Evolutionary conservation across 2,329 filamentous ascomycete species (phyloP).

Genomic region (Fusarium solani-melongenae): DNA sequence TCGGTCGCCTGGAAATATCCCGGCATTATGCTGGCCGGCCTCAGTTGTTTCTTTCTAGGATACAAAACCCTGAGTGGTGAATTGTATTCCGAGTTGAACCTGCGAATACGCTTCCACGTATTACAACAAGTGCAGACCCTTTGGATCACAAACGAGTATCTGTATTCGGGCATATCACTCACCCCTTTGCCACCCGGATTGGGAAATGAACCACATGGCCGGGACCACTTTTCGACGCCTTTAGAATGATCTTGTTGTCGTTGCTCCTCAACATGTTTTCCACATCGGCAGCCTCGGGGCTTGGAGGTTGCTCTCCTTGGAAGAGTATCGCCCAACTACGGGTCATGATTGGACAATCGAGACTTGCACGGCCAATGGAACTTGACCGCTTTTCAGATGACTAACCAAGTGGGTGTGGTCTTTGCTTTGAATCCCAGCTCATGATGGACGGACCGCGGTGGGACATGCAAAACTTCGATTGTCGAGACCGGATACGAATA

Average conservation of each 20-base stretch:
- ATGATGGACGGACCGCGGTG: not conserved
- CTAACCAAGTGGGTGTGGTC: slow-evolving; percentile 16
- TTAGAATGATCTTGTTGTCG: not conserved
- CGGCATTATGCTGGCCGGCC: not conserved
- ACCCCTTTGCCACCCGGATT: not conserved
- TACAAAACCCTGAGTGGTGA: not conserved
- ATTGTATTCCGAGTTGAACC: not conserved
- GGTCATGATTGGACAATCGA: slow-evolving; percentile 20
- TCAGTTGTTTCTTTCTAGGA: not conserved
- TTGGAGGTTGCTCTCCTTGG: not conserved
- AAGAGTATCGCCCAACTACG: not conserved
- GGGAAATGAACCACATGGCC: not conserved
- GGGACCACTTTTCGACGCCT: not conserved
- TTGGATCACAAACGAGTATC: not conserved
- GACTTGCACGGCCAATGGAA: slow-evolving; percentile 16
- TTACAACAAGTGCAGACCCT: not conserved
- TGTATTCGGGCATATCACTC: not conserved
- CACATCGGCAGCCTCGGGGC: not conserved
- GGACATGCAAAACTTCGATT: not conserved
- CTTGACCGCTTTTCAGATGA: slow-evolving; percentile 36
- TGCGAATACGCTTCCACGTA: slow-evolving; percentile 18
- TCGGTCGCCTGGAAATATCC: slow-evolving; percentile 33
- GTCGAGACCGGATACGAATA: slow-evolving; percentile 37
- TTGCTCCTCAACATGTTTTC: slow-evolving; percentile 6
- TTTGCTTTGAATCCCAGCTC: slow-evolving; percentile 1